Conservation (phyloP, 768 basidiomycete genomes). For the Tulasnella sp. region DNA sequence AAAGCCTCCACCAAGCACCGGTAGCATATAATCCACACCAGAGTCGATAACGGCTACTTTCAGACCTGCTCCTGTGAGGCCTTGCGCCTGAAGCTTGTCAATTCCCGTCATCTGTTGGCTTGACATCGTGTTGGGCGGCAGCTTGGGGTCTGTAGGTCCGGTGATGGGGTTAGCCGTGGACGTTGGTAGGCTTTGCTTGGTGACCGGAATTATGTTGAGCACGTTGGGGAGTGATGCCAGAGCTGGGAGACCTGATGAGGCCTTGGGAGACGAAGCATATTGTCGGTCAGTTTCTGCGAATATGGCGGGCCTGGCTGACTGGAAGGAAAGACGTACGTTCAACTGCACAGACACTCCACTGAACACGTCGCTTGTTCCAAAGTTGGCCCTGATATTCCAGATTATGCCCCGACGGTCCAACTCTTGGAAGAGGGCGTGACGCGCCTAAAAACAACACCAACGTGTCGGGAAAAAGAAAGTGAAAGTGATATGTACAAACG, state of each 20-base stretch:
- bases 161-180: not conserved
- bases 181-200: not conserved
- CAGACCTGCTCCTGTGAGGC: conserved; percentile 12
- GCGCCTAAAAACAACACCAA: conserved; percentile 1
- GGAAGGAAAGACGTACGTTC: not conserved
- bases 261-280: not conserved
- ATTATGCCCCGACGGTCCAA: conserved; percentile 3
- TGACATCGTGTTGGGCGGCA: not conserved
- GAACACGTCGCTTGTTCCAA: not conserved
- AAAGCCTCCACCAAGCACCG: conserved; percentile 11
- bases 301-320: not conserved
- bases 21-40: conserved; percentile 17
- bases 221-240: not conserved
- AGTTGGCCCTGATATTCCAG: not conserved
- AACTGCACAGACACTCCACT: not conserved
- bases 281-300: not conserved
- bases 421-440: conserved; percentile 1
- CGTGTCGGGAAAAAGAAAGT: too few relatives aligned
- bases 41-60: conserved; percentile 16
- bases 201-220: conserved; percentile 1
- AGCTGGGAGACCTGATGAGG: not conserved
- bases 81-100: conserved; percentile 14
- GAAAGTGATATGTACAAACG: too few relatives aligned
- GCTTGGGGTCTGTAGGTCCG: not conserved
- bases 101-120: conserved; percentile 11